These are phyloP conservation scores for Sporodiniella umbellata DNA, from an alignment of 371 early-diverging fungal genomes.

Conservation along the genomic window DNA sequence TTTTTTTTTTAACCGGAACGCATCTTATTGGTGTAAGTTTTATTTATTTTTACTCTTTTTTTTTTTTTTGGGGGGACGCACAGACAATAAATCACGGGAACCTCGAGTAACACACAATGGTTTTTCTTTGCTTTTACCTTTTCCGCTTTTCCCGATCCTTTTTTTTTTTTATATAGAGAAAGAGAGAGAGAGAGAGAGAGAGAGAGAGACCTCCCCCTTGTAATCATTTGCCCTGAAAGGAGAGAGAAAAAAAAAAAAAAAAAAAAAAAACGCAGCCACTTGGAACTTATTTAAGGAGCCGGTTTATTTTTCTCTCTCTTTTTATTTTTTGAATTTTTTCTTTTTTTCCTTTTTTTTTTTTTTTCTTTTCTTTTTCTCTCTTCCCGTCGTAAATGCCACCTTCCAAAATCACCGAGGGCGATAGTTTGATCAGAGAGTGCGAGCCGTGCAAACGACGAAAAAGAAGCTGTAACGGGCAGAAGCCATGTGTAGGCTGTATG, in stretches of 20 bases:
- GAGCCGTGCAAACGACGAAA: slow-evolving; percentile 29
- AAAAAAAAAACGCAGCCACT: slow-evolving; percentile 7
- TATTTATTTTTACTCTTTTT: no score
- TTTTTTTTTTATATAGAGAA: no score
- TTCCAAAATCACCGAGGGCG: slow-evolving; percentile 10
- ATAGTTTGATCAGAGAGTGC: slow-evolving; percentile 24
- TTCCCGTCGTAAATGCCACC: not conserved
- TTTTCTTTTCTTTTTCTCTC: not conserved
- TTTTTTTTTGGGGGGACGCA: no score
- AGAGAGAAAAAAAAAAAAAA: not conserved
- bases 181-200: no score
- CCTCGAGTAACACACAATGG: slow-evolving; percentile 1
- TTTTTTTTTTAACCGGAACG: not conserved
- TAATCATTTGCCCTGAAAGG: slow-evolving; percentile 14
- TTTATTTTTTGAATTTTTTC: not conserved
- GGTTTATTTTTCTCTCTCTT: not conserved
- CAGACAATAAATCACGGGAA: no score
- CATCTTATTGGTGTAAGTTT: no score
- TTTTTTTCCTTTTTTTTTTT: not conserved
- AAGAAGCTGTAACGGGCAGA: slow-evolving; percentile 24
- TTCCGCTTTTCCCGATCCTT: slow-evolving; percentile 12
- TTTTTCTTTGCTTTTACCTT: slow-evolving; percentile 1
- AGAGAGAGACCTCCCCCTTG: slow-evolving; percentile 13
- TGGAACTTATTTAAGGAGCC: not conserved
- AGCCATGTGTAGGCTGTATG: slow-evolving; percentile 23